phyloP scores from a whole-genome alignment of 805 yeast species.

The Ogataea dorogensis region DNA sequence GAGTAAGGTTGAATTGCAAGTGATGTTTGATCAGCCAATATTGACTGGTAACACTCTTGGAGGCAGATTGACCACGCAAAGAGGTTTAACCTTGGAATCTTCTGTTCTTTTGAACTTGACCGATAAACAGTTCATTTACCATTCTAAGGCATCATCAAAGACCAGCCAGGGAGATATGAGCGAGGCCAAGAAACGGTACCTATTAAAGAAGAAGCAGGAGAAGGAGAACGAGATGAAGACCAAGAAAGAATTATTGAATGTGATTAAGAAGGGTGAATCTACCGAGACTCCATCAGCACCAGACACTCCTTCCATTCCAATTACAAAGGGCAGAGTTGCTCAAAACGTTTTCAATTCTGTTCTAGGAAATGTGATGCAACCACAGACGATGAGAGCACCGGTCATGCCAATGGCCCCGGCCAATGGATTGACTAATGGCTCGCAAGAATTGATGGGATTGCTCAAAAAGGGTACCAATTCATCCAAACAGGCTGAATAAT shows the following conservation, averaged over 20 bases:
- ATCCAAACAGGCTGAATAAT: background rate
- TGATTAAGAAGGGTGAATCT: constrained; percentile 35
- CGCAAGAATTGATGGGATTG: constrained; percentile 21
- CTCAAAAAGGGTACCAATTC: constrained; percentile 4
- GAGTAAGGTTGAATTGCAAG: constrained; percentile 62
- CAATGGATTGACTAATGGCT: constrained; percentile 15
- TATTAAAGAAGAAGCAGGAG: constrained; percentile 26
- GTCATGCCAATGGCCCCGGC: constrained; percentile 4
- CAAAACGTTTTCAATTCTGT: constrained; percentile 32
- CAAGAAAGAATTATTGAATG: constrained; percentile 43
- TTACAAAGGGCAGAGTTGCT: constrained; percentile 19
- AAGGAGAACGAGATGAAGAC: constrained; percentile 31
- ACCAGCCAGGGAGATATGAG: constrained; percentile 29
- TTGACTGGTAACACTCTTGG: constrained; percentile 80
- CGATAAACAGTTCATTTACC: constrained; percentile 70
- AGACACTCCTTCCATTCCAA: constrained; percentile 1
- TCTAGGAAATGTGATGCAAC: constrained; percentile 25
- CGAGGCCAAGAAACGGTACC: constrained; percentile 20
- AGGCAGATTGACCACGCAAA: constrained; percentile 70
- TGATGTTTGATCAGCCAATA: constrained; percentile 80
- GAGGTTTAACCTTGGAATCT: constrained; percentile 84
- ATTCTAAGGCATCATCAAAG: constrained; percentile 59
- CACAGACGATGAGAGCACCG: too few relatives aligned
- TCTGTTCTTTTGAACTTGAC: constrained; percentile 78
- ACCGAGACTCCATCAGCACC: background rate